These are phyloP conservation scores for Basipetospora chlamydospora DNA, from an alignment of 2,329 filamentous ascomycete genomes.

Conservation along the genomic window DNA sequence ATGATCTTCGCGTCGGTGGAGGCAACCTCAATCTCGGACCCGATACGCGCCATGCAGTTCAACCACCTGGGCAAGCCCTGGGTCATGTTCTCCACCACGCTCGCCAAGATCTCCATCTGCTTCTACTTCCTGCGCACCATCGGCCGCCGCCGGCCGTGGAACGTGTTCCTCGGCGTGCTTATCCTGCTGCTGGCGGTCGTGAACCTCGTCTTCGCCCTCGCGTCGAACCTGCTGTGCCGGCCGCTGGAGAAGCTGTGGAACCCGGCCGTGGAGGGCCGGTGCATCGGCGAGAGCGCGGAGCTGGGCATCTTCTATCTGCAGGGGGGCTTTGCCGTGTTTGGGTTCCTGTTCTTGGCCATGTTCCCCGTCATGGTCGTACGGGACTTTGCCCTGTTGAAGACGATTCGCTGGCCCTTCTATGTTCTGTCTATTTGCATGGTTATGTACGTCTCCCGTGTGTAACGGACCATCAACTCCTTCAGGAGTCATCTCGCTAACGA, in stretches of 20 bases:
- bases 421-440: constrained; percentile 11
- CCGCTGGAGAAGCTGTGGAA: constrained; percentile 23
- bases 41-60: constrained; percentile 16
- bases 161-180: constrained; percentile 15
- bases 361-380: constrained; percentile 18
- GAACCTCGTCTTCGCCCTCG: constrained; percentile 18
- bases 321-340: constrained; percentile 20
- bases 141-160: constrained; percentile 15
- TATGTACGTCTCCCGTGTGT: not conserved
- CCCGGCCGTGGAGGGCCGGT: constrained; percentile 14
- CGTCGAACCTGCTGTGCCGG: constrained; percentile 21
- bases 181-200: constrained; percentile 18
- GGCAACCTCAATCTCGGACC: constrained; percentile 12
- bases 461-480: too few species aligned
- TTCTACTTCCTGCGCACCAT: constrained; percentile 19
- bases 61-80: constrained; percentile 21
- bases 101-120: constrained; percentile 22
- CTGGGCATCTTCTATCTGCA: constrained; percentile 20
- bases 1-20: constrained; percentile 21
- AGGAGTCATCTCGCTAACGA: not conserved
- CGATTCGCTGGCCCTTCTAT: constrained; percentile 20
- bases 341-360: constrained; percentile 21
- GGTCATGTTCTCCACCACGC: constrained; percentile 19
- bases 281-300: constrained; percentile 18
- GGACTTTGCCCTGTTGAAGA: constrained; percentile 14